Percentiles rank a stretch among this genome's conserved stretches.
These are phyloP conservation scores for Emmonsiellopsis sp. DNA, from an alignment of 2,329 filamentous ascomycete genomes.

Conservation along the genomic window DNA sequence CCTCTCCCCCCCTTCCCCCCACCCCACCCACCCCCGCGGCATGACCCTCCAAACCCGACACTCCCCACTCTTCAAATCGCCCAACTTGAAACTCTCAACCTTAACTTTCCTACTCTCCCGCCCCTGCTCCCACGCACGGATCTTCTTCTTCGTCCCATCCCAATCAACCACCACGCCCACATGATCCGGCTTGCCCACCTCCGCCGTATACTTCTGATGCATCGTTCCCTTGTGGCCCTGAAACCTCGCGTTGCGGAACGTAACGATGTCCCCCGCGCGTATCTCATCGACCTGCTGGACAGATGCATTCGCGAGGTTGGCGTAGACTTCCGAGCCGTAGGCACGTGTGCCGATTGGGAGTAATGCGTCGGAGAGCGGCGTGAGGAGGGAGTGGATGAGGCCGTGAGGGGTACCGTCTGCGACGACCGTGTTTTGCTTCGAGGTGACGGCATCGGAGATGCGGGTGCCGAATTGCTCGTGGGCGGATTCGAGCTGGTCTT, in stretches of 20 bases:
- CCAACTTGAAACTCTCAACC: slow-evolving; percentile 86
- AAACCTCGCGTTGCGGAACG: slow-evolving; percentile 85
- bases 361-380: slow-evolving; percentile 63
- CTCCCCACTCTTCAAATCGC: slow-evolving; percentile 84
- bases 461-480: slow-evolving; percentile 73
- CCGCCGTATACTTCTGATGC: slow-evolving; percentile 84
- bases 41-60: slow-evolving; percentile 97
- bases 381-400: slow-evolving; percentile 71
- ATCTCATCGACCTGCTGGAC: slow-evolving; percentile 90
- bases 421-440: slow-evolving; percentile 70
- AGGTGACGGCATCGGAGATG: slow-evolving; percentile 60
- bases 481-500: slow-evolving; percentile 85
- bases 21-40: slow-evolving; percentile 84
- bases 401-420: slow-evolving; percentile 74
- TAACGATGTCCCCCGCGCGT: slow-evolving; percentile 82
- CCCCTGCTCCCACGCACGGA: slow-evolving; percentile 90
- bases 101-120: slow-evolving; percentile 89
- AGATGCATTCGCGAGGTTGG: slow-evolving; percentile 88
- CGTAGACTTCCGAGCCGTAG: slow-evolving; percentile 87
- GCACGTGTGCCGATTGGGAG: slow-evolving; percentile 77
- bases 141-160: slow-evolving; percentile 98
- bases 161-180: slow-evolving; percentile 89
- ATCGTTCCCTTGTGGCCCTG: slow-evolving; percentile 92
- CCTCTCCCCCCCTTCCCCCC: slow-evolving; percentile 40
- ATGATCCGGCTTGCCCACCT: slow-evolving; percentile 82